Base-by-base conservation (phyloP, 169 alveolate species). In the Cryptosporidium sp. region DNA sequence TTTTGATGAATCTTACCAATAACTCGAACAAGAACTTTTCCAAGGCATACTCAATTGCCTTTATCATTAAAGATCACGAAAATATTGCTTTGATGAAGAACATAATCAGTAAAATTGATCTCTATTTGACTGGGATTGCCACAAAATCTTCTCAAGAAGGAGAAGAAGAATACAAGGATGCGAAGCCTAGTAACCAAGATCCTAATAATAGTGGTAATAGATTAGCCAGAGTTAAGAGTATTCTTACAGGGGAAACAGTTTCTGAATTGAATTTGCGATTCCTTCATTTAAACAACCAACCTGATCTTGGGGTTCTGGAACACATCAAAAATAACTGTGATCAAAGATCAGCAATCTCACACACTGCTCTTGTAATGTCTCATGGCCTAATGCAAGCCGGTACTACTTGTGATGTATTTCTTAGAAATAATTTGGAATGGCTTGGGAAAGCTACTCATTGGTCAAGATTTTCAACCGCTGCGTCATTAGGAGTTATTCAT, bases 401-500 rank as follows among this genome's bases (percentile, higher is more conserved):
- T 16, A 98, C 99, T 5, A 93, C 99, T 37, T 95, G 98, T 92
- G 99, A 98, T 68, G 92, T 93, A 41, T 98, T 97, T 86, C 85
- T 98, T 9, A 93, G 98, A 59, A 97, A 97, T 39, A 97, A 98
- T 89, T 69, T 97, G 71, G 95, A 94, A 86, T 98, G 99, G 99
- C 96, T 97, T 69, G 96, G 98, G 26, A 96, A 97, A 71, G 99
- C 97, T 9, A 93, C 96, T 29, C 89, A 62, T 48, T 86, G 91
- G 80, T 96, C 98, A 43, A 95, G 98, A 92, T 98, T 98, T 93
- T 94, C 99, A 26, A 98, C 99, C 12, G 97, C 99, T 10, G 99
- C 99, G 7, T 96, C 99, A 7, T 89, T 98, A 48, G 99, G 99
- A 23, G 99, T 98, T 86, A 95, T 98, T 31, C 99, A 98, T 91